Conservation (phyloP, 805 yeast species). For the Kuraishia floccosa region DNA sequence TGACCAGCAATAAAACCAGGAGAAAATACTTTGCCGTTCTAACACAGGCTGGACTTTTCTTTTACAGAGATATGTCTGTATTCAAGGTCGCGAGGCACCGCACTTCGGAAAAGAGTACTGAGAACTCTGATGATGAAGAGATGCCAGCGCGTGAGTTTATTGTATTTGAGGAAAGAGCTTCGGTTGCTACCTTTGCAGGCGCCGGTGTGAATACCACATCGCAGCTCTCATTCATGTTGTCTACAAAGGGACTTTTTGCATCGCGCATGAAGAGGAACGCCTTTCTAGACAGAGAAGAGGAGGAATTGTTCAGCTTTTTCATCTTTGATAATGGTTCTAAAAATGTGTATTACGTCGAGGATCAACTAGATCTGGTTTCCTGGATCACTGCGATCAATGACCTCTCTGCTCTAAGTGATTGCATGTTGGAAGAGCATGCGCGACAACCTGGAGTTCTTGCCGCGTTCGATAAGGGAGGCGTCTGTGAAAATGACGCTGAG, state of each 20-base stretch:
- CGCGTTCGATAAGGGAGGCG: not conserved
- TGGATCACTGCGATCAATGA: constrained; percentile 52
- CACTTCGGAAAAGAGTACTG: too few species aligned
- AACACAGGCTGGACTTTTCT: constrained; percentile 36
- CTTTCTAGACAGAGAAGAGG: constrained; percentile 8
- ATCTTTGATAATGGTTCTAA: constrained; percentile 29
- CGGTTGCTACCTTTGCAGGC: constrained; percentile 8
- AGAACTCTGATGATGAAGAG: not conserved
- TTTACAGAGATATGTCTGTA: constrained; percentile 27
- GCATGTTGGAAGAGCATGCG: constrained; percentile 5
- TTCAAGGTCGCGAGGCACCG: too few species aligned
- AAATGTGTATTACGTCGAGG: constrained; percentile 27
- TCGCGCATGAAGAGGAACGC: constrained; percentile 12
- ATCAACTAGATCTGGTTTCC: constrained; percentile 33
- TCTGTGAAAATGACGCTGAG: not conserved
- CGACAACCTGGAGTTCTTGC: too few species aligned
- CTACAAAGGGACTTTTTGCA: constrained; percentile 14
- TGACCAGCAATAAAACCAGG: constrained; percentile 22
- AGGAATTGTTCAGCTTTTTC: constrained; percentile 16
- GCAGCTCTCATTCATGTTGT: too few species aligned
- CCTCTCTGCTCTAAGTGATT: constrained; percentile 33
- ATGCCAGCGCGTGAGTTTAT: not conserved
- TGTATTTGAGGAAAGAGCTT: not conserved
- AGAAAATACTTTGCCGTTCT: constrained; percentile 32
- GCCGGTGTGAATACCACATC: constrained; percentile 13